phyloP scores from a whole-genome alignment of 306 rosid genomes.

The Citrullus amarus region DNA sequence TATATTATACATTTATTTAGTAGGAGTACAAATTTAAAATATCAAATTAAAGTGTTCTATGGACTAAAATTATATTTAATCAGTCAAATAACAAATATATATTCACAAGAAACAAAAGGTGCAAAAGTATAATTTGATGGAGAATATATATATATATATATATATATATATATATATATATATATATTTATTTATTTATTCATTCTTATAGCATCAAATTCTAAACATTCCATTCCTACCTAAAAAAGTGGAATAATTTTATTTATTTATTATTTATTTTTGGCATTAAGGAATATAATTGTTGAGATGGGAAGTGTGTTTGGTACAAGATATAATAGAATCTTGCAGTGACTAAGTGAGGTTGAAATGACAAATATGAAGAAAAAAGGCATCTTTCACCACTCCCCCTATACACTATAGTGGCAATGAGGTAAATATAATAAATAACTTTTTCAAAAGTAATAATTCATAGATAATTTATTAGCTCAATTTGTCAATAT shows the following conservation, averaged over 20 bases:
- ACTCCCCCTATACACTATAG: background rate
- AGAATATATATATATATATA: background rate
- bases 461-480: no score
- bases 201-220: background rate
- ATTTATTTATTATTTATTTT: background rate
- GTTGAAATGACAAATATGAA: background rate
- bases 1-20: background rate
- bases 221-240: background rate
- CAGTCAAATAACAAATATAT: background rate
- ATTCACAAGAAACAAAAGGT: background rate
- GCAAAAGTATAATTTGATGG: background rate
- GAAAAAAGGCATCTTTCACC: background rate
- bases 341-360: background rate
- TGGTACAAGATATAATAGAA: background rate
- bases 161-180: background rate
- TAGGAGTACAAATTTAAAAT: background rate
- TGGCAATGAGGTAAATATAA: background rate
- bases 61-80: background rate
- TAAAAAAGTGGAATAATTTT: background rate
- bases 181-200: background rate
- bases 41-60: background rate
- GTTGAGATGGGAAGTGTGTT: background rate
- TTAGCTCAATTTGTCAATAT: no score
- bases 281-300: background rate
- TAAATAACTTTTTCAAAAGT: background rate